phyloP scores from a whole-genome alignment of 169 alveolate species.

The Eimeria falciformis region DNA sequence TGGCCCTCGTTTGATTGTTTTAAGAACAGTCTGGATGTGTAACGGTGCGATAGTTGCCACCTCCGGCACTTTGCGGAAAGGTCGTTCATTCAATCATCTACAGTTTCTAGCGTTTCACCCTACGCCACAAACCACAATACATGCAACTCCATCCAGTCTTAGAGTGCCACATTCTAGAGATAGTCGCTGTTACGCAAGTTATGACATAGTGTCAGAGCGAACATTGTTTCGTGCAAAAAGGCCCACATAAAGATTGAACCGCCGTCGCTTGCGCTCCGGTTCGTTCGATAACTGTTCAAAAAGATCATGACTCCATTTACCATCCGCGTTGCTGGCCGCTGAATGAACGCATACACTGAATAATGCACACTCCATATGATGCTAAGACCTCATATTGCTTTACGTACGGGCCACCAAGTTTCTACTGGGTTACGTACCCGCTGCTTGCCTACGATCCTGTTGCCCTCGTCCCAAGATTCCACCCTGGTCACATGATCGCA shows the following conservation, averaged over 20 bases:
- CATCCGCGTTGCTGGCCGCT: slow-evolving; percentile 59
- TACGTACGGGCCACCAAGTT: too few relatives aligned
- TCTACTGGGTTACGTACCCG: background rate
- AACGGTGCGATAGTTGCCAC: slow-evolving; percentile 62
- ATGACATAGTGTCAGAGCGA: background rate
- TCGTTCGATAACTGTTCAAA: slow-evolving; percentile 77
- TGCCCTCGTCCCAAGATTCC: slow-evolving; percentile 37
- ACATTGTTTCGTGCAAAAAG: background rate
- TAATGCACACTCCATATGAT: too few relatives aligned
- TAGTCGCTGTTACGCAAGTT: background rate
- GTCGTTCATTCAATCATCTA: slow-evolving; percentile 55
- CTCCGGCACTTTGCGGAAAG: slow-evolving; percentile 50
- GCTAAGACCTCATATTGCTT: too few relatives aligned
- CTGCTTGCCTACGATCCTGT: slow-evolving; percentile 21
- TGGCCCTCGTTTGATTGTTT: slow-evolving; percentile 40
- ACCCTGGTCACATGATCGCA: background rate
- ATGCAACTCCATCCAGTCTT: background rate
- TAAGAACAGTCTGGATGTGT: slow-evolving; percentile 58
- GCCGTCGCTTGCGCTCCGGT: slow-evolving; percentile 73
- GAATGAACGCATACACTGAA: background rate
- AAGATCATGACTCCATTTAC: slow-evolving; percentile 79
- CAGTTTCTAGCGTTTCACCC: slow-evolving; percentile 69
- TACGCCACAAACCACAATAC: background rate
- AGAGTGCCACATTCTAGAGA: background rate
- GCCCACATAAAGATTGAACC: slow-evolving; percentile 74